A percentile compares a stretch with the other conserved stretches of the same genome.
These are phyloP conservation scores for Solanum verrucosum DNA, from an alignment of 257 asterid genomes.

Conservation along the genomic window DNA sequence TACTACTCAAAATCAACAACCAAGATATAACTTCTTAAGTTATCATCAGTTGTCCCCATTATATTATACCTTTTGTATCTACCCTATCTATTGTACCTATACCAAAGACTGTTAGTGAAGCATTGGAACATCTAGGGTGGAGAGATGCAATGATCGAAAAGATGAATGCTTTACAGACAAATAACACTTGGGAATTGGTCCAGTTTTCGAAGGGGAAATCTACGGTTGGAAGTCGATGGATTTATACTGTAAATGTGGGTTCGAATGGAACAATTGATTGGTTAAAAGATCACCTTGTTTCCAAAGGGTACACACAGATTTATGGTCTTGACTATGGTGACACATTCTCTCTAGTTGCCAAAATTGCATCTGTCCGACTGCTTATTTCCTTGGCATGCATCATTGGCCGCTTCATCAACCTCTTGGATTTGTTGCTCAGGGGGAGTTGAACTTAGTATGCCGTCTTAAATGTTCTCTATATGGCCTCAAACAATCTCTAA, in stretches of 20 bases:
- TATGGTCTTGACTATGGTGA: background rate
- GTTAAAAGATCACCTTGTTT: too few relatives aligned
- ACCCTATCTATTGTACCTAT: too few relatives aligned
- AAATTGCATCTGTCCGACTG: background rate
- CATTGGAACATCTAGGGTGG: too few relatives aligned
- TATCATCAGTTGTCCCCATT: too few relatives aligned
- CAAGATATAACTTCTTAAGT: background rate
- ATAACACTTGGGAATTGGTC: background rate
- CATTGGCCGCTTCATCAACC: background rate
- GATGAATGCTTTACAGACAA: background rate
- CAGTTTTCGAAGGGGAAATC: background rate
- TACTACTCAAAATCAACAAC: background rate
- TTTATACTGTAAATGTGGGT: background rate
- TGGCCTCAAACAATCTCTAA: background rate
- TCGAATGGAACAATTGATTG: background rate
- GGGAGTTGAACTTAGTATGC: background rate
- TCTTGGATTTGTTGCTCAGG: background rate
- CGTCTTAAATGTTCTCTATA: too few relatives aligned
- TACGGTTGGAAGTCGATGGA: background rate
- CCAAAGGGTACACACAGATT: too few relatives aligned
- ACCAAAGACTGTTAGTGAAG: too few relatives aligned
- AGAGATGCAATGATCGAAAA: too few relatives aligned
- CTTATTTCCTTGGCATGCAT: background rate
- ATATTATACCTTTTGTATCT: too few relatives aligned
- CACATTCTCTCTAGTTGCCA: background rate